phyloP scores from a whole-genome alignment of 148 eudicot species.

The Rhododendron simsii region DNA sequence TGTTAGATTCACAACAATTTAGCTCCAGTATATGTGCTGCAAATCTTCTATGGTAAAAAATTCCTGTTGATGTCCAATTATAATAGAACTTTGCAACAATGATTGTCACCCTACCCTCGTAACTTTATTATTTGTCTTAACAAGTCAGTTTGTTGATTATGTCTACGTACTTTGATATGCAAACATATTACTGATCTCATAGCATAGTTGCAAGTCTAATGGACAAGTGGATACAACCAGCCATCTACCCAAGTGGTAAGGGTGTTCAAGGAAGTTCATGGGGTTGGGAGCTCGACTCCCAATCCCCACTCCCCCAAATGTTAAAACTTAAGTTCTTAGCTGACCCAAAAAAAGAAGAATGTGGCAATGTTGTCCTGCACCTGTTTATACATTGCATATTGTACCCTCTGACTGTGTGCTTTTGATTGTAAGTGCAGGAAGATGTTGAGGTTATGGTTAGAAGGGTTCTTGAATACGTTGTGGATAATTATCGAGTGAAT shows the following conservation, averaged over 20 bases:
- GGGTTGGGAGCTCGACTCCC: not conserved
- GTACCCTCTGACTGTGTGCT: not conserved
- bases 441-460: constrained; percentile 41
- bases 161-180: not conserved
- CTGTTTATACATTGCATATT: not conserved
- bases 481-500: constrained; percentile 54
- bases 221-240: not conserved
- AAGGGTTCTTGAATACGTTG: constrained; percentile 61
- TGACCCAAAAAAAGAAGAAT: not conserved
- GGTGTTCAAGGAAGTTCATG: not conserved
- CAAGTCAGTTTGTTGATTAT: not conserved
- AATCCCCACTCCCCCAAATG: not conserved
- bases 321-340: not conserved
- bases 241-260: not conserved
- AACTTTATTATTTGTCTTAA: not conserved
- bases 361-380: not conserved
- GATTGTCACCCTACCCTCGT: not conserved
- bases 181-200: not conserved
- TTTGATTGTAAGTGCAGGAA: constrained; percentile 45
- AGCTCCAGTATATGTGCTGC: not conserved
- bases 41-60: not conserved
- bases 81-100: not conserved
- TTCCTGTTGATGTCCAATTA: not conserved
- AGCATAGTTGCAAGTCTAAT: not conserved
- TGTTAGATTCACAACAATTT: not conserved